Conservation (phyloP, 306 rosid genomes). For the Casuarina cunninghamiana region DNA sequence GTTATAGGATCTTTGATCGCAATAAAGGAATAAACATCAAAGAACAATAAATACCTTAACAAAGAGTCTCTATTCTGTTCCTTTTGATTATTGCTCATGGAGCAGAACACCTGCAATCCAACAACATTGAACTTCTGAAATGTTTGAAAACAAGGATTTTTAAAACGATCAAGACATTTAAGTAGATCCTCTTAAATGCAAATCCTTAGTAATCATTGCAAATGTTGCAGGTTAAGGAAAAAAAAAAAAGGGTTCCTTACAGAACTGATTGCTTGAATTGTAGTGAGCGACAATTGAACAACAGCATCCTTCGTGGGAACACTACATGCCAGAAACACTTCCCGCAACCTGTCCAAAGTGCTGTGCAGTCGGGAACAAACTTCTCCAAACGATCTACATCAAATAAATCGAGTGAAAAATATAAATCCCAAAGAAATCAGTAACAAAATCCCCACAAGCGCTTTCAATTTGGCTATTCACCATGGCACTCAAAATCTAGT, state of each 20-base stretch:
- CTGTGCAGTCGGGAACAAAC: conserved; percentile 51
- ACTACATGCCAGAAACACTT: conserved; percentile 34
- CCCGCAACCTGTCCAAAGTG: conserved; percentile 45
- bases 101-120: conserved; percentile 58
- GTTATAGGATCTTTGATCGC: conserved; percentile 4
- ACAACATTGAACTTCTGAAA: conserved; percentile 13
- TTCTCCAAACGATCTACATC: conserved; percentile 71
- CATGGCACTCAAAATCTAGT: conserved; percentile 20
- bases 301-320: conserved; percentile 52
- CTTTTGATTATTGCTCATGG: conserved; percentile 51
- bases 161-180: background rate
- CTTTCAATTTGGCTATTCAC: conserved; percentile 3
- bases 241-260: conserved; percentile 48
- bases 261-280: conserved; percentile 51
- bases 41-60: conserved; percentile 46
- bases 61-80: conserved; percentile 46
- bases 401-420: conserved; percentile 27
- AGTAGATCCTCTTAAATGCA: background rate
- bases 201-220: background rate
- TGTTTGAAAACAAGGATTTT: conserved; percentile 14
- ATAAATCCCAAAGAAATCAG: conserved; percentile 10
- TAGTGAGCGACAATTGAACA: conserved; percentile 40
- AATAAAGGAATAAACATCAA: conserved; percentile 2
- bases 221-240: background rate
- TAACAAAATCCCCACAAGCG: background rate